Evolutionary conservation across 2,329 filamentous ascomycete genomes (phyloP), one percentile per base, ranked within the genome.

Genomic region (Cryphonectria radicalis): DNA sequence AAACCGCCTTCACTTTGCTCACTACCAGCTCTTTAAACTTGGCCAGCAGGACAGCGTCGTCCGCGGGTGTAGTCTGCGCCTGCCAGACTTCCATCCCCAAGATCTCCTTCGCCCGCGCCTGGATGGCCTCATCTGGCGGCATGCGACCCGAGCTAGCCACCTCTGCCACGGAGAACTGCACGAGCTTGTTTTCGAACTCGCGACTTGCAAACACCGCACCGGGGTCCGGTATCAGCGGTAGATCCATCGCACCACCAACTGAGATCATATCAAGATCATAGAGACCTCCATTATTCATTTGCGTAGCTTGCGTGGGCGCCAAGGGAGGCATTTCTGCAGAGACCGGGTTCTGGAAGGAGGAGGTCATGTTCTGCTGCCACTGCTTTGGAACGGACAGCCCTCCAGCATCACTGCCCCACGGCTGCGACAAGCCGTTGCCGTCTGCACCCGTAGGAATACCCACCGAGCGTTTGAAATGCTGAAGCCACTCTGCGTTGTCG

Each of bases 401-500:
- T 19, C 35, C 13, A 4, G 11, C 28, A 25, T 17, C 46, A 2
- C 63, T 46, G 28, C n/a, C 64, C 62, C 63, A 67, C 11, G 69
- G 22, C 37, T 60, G 55, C 0, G 83, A 81, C 0, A 90, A 81
- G 2, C 87, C 87, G 0, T 87, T 87, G 0, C 88, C 86, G 5
- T 81, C 79, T 13, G 82, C 80, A n/a, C 82, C 78, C 0, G 81
- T 80, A 3, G 86, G 77, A 42, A 91, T 85, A 25, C 87, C 87
- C 0, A 81, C 83, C 64, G 88, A 84, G 14, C 87, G 84, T 78
- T 91, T 91, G 81, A 91, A 90, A 62, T 88, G 84, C 70, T 85
- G 82, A 17, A 91, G 82, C 89, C 89, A 91, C 78, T 91, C 88
- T 0, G 82, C 84, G 74, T 91, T 90, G 76, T 91, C 89, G 42